Base-by-base conservation (phyloP, 2,329 filamentous ascomycete genomes). In the Aureobasidium sp. region DNA sequence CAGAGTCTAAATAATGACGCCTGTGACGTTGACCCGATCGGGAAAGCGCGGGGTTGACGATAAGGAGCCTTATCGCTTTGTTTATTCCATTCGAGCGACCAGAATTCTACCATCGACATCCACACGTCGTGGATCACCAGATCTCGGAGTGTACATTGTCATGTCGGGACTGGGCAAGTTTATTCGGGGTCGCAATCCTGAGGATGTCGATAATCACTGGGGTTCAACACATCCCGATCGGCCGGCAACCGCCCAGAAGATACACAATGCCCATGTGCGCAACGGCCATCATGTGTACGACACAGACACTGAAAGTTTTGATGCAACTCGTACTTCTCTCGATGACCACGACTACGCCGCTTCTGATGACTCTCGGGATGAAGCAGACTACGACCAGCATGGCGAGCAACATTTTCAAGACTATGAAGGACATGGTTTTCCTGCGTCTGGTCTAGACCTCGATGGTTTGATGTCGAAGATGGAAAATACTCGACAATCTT, bases 241-340 rank as follows among this genome's bases (percentile, higher is more conserved):
- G 4, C 66, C 62, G 22, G 61, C 66, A 19, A 62, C 54, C 14
- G 48, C 33, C 15, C 63, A 49, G 29, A 50, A 40, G 53, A 40
- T 40, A 27, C 54, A 24, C 22, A 22, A 19, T 14, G 14, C 19
- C n/a, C 40, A 60, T 5, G 14, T 40, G 31, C 39, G n/a, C n/a
- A 37, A 61, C 12, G 48, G 40, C 22, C 67, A 62, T 62, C 69
- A 71, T 64, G 54, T 45, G 0, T 75, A 71, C 52, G 74, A 71
- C 53, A 76, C 74, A 62, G 74, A 76, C 63, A 70, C 69, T 29
- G 72, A 70, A 44, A 73, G 71, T 56, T 66, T 74, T 31, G 73
- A 74, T 49, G 73, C 70, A 5, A 74, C 72, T 27, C 64, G 69
- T 1, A 65, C 70, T 45, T 53, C 47, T 15, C 5, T 57, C 19